Conservation (phyloP, 208 protist species). For the Acanthamoeba triangularis region DNA sequence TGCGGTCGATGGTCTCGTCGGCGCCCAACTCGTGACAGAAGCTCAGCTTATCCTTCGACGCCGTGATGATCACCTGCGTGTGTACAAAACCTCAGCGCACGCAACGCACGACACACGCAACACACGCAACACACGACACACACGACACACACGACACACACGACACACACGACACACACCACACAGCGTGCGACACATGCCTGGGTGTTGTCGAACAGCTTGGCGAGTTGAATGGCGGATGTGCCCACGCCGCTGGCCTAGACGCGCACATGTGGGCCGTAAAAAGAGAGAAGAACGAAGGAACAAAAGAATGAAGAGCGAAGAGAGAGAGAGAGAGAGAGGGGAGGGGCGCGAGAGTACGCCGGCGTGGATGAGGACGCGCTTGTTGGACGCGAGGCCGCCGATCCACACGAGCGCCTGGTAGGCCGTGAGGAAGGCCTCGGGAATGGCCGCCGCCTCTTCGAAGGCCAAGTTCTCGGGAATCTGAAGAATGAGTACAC, state of each 20-base stretch:
- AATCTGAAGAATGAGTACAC: constrained; percentile 80
- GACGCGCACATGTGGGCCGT: background rate
- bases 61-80: constrained; percentile 41
- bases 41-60: constrained; percentile 77
- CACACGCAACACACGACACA: background rate
- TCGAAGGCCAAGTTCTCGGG: constrained; percentile 93
- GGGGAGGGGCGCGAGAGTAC: background rate
- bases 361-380: constrained; percentile 94
- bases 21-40: constrained; percentile 81
- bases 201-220: constrained; percentile 84
- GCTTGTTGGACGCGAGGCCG: constrained; percentile 84
- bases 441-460: constrained; percentile 94
- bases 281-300: too few relatives aligned
- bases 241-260: constrained; percentile 94
- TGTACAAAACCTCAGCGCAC: background rate
- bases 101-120: too few relatives aligned
- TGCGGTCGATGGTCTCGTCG: constrained; percentile 76
- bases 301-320: too few relatives aligned
- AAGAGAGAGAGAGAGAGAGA: background rate
- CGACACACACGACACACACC: background rate
- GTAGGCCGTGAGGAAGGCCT: constrained; percentile 96
- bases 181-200: background rate
- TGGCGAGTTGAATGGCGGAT: constrained; percentile 92
- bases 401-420: constrained; percentile 93
- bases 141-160: too few relatives aligned